Percentiles rank a stretch among this genome's conserved stretches.
These are phyloP conservation scores for Litsea cubeba DNA, from an alignment of 164 flowering plant genomes.

Conservation along the genomic window DNA sequence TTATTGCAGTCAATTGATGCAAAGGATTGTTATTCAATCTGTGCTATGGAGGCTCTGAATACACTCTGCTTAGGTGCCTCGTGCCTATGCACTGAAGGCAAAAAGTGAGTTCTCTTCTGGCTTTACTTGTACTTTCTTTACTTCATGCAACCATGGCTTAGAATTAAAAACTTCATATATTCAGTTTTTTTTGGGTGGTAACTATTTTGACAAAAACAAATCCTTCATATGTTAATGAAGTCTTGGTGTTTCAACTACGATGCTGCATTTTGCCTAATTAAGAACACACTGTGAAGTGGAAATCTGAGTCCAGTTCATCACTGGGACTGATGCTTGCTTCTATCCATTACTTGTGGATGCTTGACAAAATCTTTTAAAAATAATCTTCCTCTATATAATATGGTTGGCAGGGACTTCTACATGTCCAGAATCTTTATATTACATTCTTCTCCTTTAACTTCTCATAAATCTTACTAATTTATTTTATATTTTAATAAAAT, in stretches of 20 bases:
- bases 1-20: slow-evolving; percentile 41
- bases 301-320: not conserved
- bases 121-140: not conserved
- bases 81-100: slow-evolving; percentile 52
- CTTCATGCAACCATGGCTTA: no score
- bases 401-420: not conserved
- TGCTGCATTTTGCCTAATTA: not conserved
- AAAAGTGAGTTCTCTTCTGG: slow-evolving; percentile 48
- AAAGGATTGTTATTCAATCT: slow-evolving; percentile 36
- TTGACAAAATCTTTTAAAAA: not conserved
- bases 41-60: slow-evolving; percentile 47
- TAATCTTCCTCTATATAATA: not conserved
- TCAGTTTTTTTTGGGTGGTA: not conserved
- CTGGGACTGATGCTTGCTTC: not conserved
- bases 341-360: not conserved
- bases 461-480: no score
- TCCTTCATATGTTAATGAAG: not conserved
- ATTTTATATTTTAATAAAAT: no score
- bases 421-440: not conserved
- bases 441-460: no score
- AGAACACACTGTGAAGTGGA: not conserved
- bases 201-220: not conserved
- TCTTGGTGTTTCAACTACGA: not conserved
- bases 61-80: slow-evolving; percentile 47
- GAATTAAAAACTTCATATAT: not conserved